Base-by-base conservation (phyloP, 441 rosid genomes). In the Brassica hybrid region DNA sequence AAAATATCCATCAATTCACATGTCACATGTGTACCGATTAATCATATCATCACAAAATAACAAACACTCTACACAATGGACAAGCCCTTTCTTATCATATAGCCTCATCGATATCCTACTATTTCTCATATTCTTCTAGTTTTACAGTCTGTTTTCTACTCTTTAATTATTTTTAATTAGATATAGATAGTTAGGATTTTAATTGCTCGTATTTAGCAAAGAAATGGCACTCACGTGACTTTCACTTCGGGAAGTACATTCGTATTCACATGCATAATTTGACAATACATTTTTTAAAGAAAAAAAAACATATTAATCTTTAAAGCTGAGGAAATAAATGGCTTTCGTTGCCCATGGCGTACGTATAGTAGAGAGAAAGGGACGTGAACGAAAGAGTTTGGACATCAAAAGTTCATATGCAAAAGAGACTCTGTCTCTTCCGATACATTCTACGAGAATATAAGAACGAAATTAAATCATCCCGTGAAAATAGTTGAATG, bases 211-310 rank as follows among this genome's bases (percentile, higher is more conserved):
- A 52, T 67, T 67, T 60, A n/a, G 48, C 73, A 78, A 73, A 78
- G 25, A 62, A 67, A 73, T 50, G n/a, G 72, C 70, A 79, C 82
- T 81, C 94, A 85, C 91, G 91, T 88, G 91, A 88, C 78, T 75
- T 84, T 77, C 86, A 66, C 85, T 87, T 72, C 65, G 85, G 89
- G 85, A 89, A 84, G 97, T 86, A 88, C 97, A 87, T 85, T 88
- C 94, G 87, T 89, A 84, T 87, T 88, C 97, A 91, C 97, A 84
- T 91, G 97, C 90, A 80, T 67, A 83, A 77, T 63, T 68, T 73
- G 70, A 61, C 18, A 43, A 57, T 58, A 82, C 80, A 65, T 43
- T 36, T 14, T 50, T 13, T 14, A n/a, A n/a, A n/a, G 34, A 30
- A 16, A 52, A 52, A 16, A 2, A 16, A 85, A 70, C 69, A 34